Conservation (phyloP, 2,329 filamentous ascomycete species). For the Penicillium crustosum region DNA sequence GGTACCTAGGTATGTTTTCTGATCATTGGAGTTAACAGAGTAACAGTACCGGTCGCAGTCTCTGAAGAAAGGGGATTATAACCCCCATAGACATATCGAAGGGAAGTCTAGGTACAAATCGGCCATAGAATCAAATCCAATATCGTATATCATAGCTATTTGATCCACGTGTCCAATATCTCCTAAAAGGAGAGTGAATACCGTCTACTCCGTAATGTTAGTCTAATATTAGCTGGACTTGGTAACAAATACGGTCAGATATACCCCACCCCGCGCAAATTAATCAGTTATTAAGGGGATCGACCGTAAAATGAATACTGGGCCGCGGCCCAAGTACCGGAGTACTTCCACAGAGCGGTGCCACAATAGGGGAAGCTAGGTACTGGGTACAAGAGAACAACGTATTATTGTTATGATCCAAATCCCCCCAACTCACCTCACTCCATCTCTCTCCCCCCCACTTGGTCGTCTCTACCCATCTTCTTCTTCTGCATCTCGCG, state of each 20-base stretch:
- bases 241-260: constrained; percentile 6
- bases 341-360: constrained; percentile 9
- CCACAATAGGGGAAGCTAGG: constrained; percentile 4
- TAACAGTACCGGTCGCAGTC: background rate
- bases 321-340: constrained; percentile 11
- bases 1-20: background rate
- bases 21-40: background rate
- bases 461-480: constrained; percentile 24
- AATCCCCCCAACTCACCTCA: constrained; percentile 18
- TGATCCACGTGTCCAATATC: background rate
- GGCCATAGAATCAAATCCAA: background rate
- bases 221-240: background rate
- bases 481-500: constrained; percentile 24
- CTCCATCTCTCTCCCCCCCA: constrained; percentile 22
- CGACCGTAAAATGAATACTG: constrained; percentile 11
- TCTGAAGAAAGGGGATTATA: background rate
- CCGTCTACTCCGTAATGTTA: background rate
- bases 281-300: constrained; percentile 6
- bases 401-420: constrained; percentile 22
- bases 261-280: constrained; percentile 10
- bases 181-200: background rate
- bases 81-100: background rate
- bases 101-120: background rate
- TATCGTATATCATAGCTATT: background rate
- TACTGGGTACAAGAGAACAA: constrained; percentile 14